These are phyloP conservation scores for Claviceps maximensis DNA, from an alignment of 2,329 filamentous ascomycete genomes.

Conservation along the genomic window DNA sequence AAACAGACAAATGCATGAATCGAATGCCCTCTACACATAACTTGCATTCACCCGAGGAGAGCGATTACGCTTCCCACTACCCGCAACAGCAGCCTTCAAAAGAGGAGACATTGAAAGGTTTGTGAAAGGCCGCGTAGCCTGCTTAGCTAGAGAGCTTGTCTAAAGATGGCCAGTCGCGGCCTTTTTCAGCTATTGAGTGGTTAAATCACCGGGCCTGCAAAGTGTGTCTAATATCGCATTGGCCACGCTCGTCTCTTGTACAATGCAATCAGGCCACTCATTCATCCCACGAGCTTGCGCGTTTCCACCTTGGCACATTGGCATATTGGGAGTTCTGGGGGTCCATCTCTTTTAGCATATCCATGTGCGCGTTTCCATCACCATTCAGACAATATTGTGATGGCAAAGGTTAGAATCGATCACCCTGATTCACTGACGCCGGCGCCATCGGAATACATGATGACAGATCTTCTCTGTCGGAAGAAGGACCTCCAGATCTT, in stretches of 20 bases:
- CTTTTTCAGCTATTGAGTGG: not conserved
- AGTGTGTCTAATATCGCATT: not conserved
- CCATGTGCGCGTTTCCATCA: not conserved
- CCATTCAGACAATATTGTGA: too few relatives aligned
- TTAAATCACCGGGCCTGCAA: not conserved
- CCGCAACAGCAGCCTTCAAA: not conserved
- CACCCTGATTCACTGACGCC: not conserved
- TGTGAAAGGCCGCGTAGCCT: not conserved
- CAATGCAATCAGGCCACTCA: not conserved
- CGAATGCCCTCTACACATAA: not conserved
- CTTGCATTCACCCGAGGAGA: not conserved
- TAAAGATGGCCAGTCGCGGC: not conserved
- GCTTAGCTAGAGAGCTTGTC: not conserved
- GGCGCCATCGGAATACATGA: not conserved
- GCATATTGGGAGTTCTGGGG: not conserved
- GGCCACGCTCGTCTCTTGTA: not conserved
- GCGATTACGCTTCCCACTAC: not conserved
- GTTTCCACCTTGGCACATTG: too few relatives aligned
- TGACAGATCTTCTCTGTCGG: not conserved
- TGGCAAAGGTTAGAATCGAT: too few relatives aligned
- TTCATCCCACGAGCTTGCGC: not conserved
- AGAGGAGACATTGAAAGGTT: not conserved
- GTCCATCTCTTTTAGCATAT: not conserved
- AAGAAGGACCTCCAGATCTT: not conserved
- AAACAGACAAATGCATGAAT: not conserved